Evolutionary conservation across 2,329 filamentous ascomycete genomes (phyloP).

Genomic region (Colletotrichum graminicola): DNA sequence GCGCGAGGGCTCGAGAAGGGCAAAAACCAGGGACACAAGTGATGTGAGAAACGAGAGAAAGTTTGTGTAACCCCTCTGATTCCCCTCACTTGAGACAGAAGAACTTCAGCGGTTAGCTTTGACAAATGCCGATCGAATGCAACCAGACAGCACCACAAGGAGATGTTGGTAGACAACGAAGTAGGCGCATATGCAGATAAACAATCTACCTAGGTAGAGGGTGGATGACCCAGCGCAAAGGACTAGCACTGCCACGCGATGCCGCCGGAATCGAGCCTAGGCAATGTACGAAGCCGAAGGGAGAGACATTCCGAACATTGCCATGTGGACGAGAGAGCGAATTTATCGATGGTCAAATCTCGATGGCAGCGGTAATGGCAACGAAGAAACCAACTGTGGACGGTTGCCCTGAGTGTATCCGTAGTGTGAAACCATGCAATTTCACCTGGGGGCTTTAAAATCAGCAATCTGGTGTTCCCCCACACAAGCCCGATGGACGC

Average conservation of each 20-base stretch:
- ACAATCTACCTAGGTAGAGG: neutral
- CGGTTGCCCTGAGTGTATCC: slow-evolving; percentile 9
- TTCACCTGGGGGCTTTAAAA: slow-evolving; percentile 11
- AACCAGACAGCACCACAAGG: neutral
- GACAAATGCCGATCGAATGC: neutral
- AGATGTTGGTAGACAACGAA: neutral
- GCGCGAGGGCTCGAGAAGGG: neutral
- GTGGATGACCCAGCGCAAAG: neutral
- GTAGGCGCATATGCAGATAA: neutral
- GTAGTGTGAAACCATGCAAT: slow-evolving; percentile 11
- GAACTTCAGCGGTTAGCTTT: neutral
- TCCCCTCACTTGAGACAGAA: neutral
- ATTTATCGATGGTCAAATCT: neutral
- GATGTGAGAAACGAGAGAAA: neutral
- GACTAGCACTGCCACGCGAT: neutral
- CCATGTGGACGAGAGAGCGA: too few species aligned
- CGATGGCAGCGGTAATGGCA: neutral
- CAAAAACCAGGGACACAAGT: neutral
- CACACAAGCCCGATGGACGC: slow-evolving; percentile 35
- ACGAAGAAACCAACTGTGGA: slow-evolving; percentile 1
- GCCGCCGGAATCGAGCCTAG: neutral
- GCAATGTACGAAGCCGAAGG: too few species aligned
- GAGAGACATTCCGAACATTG: neutral
- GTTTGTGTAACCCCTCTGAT: neutral
- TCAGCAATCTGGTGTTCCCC: slow-evolving; percentile 36